Conservation (phyloP, 2,329 filamentous ascomycete genomes). For the Phaeosphaeria sp. region DNA sequence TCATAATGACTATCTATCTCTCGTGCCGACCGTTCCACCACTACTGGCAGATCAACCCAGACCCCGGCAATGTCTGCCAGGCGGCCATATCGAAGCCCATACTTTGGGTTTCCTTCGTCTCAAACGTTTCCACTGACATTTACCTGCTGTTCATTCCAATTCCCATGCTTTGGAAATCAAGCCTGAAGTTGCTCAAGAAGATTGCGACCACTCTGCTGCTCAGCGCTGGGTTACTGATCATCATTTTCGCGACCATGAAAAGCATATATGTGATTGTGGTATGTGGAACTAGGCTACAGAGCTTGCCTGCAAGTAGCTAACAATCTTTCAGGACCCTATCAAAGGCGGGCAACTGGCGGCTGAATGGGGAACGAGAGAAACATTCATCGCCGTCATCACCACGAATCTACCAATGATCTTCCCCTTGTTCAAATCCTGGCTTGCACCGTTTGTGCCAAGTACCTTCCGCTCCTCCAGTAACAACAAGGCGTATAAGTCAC, state of each 20-base stretch:
- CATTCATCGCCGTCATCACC: slow-evolving; percentile 55
- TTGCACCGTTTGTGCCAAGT: slow-evolving; percentile 15
- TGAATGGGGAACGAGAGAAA: slow-evolving; percentile 55
- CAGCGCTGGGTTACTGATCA: slow-evolving; percentile 63
- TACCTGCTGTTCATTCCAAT: slow-evolving; percentile 66
- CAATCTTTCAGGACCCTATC: slow-evolving; percentile 34
- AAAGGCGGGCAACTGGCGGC: slow-evolving; percentile 52
- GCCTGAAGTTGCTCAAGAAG: slow-evolving; percentile 59
- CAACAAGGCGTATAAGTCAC: slow-evolving; percentile 16
- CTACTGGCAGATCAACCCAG: slow-evolving; percentile 66
- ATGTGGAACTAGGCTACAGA: slow-evolving; percentile 2
- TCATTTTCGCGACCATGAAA: slow-evolving; percentile 62
- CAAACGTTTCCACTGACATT: slow-evolving; percentile 63
- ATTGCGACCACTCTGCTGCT: slow-evolving; percentile 61
- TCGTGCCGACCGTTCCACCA: slow-evolving; percentile 61
- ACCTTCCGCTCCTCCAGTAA: slow-evolving; percentile 14
- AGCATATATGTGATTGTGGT: slow-evolving; percentile 57
- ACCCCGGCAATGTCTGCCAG: slow-evolving; percentile 54
- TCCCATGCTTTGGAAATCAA: slow-evolving; percentile 62
- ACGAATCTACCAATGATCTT: slow-evolving; percentile 51
- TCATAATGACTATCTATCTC: slow-evolving; percentile 58
- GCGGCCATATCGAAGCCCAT: slow-evolving; percentile 15
- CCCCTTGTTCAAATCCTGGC: slow-evolving; percentile 13
- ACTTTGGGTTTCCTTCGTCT: slow-evolving; percentile 37
- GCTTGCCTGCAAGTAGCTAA: no score